Evolutionary conservation across 495 filamentous ascomycete species (phyloP).

Genomic region (Xeromyces bisporus): DNA sequence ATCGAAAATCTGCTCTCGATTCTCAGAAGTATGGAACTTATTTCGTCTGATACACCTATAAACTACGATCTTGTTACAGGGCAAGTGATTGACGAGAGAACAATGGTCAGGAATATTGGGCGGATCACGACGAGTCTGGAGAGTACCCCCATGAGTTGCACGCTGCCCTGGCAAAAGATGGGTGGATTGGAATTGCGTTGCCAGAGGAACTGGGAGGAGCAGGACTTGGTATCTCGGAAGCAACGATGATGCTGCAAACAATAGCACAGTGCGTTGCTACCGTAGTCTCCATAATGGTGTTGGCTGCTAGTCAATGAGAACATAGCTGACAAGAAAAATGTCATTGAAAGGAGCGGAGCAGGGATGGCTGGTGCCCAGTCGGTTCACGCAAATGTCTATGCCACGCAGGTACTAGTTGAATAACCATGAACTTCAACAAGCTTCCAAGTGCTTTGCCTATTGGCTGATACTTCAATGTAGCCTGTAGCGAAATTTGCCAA

Average conservation of each 20-base stretch:
- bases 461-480: not conserved
- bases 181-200: constrained; percentile 71
- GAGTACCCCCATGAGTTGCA: constrained; percentile 59
- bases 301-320: too few relatives aligned
- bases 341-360: constrained; percentile 43
- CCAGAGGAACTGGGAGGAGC: constrained; percentile 56
- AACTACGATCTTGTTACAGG: too few relatives aligned
- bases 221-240: constrained; percentile 63
- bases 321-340: not conserved
- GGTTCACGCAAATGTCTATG: constrained; percentile 65
- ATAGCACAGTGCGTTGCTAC: constrained; percentile 26
- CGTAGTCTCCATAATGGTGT: not conserved
- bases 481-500: not conserved
- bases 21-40: constrained; percentile 6
- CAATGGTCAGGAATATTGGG: constrained; percentile 44
- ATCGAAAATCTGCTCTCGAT: constrained; percentile 46
- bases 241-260: constrained; percentile 74
- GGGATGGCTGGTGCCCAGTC: constrained; percentile 64
- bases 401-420: constrained; percentile 32
- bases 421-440: too few relatives aligned
- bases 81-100: constrained; percentile 17
- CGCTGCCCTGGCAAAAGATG: constrained; percentile 54
- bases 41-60: not conserved
- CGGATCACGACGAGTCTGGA: constrained; percentile 46
- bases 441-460: not conserved